These are phyloP conservation scores for Gardenia jasminoides DNA, from an alignment of 257 asterid species.

Conservation along the genomic window DNA sequence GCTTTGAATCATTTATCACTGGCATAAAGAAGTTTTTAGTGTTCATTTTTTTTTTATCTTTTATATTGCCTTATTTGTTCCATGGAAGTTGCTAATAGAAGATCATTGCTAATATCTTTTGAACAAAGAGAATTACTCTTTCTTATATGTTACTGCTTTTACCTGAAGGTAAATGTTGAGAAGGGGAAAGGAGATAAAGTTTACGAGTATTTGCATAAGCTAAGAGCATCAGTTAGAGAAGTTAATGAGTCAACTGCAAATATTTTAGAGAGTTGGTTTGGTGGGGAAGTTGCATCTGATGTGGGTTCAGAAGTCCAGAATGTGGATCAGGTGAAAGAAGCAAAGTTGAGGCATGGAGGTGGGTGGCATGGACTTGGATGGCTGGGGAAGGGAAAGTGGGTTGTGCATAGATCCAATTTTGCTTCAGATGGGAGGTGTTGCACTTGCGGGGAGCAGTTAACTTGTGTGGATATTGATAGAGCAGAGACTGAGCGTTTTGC, in stretches of 20 bases:
- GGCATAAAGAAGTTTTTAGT: background rate
- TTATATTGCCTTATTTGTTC: background rate
- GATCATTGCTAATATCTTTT: background rate
- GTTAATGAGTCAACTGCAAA: conserved; percentile 56
- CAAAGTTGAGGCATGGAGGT: conserved; percentile 62
- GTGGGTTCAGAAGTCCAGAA: conserved; percentile 41
- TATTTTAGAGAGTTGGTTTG: conserved; percentile 66
- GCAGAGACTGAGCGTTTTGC: conserved; percentile 74
- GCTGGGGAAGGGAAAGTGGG: conserved; percentile 85
- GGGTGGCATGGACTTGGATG: conserved; percentile 98
- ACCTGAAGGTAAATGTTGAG: conserved; percentile 67
- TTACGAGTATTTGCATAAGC: conserved; percentile 80
- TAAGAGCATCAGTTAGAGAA: conserved; percentile 52
- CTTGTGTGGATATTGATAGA: conserved; percentile 68
- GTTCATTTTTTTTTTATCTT: background rate
- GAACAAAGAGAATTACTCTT: background rate
- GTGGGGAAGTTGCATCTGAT: conserved; percentile 48
- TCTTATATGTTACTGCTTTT: conserved; percentile 1
- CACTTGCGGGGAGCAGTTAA: conserved; percentile 58
- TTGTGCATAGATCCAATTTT: conserved; percentile 42
- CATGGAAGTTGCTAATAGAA: background rate
- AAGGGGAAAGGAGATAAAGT: conserved; percentile 58
- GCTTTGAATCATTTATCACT: background rate
- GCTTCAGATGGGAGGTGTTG: conserved; percentile 57
- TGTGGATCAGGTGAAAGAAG: conserved; percentile 55